phyloP scores from a whole-genome alignment of 164 flowering plant genomes.

The Berberis thunbergii region DNA sequence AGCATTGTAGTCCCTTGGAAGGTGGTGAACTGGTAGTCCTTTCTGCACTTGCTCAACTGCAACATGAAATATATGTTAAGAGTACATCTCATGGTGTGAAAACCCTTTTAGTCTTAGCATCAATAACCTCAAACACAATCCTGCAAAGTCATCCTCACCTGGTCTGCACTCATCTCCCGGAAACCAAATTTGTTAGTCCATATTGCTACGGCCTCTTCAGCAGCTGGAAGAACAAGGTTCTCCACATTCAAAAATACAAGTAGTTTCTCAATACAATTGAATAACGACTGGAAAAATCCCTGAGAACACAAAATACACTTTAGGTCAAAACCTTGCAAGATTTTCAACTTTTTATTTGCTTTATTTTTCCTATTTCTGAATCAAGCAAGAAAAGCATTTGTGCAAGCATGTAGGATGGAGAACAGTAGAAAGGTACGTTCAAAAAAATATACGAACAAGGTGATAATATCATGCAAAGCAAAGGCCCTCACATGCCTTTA shows the following conservation, averaged over 20 bases:
- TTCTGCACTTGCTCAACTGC: conserved; percentile 36
- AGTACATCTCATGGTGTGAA: background rate
- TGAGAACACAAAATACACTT: conserved; percentile 1
- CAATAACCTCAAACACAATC: background rate
- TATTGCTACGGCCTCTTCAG: conserved; percentile 30
- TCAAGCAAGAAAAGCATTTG: too few species aligned
- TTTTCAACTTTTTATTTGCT: too few species aligned
- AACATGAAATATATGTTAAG: conserved; percentile 1
- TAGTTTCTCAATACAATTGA: conserved; percentile 26
- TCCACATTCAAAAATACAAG: conserved; percentile 22
- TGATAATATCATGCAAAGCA: too few species aligned
- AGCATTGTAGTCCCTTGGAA: conserved; percentile 63
- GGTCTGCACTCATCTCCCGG: conserved; percentile 15
- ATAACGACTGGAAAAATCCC: conserved; percentile 31
- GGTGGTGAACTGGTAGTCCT: conserved; percentile 34
- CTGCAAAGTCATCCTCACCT: conserved; percentile 11
- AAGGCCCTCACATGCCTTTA: too few species aligned
- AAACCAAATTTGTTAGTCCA: conserved; percentile 32
- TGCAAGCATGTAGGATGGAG: too few species aligned
- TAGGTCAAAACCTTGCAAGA: background rate
- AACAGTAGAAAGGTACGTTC: too few species aligned
- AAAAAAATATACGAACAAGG: too few species aligned
- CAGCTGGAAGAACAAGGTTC: conserved; percentile 31
- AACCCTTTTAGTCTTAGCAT: too few species aligned
- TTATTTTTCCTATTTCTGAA: too few species aligned